phyloP scores from a whole-genome alignment of 371 early-diverging fungal species.

The Mucor racemosus region DNA sequence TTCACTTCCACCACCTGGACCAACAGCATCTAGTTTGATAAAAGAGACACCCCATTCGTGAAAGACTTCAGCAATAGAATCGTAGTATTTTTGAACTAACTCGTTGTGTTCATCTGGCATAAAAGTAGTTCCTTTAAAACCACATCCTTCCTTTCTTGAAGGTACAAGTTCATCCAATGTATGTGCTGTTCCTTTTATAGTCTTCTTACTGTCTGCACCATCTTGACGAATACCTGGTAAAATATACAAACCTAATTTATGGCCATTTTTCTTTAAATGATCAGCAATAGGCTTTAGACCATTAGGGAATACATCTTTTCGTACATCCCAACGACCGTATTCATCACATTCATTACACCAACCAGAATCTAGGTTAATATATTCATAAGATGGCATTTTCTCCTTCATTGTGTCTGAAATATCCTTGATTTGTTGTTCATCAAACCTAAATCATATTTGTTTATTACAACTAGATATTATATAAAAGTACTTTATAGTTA shows the following conservation, averaged over 20 bases:
- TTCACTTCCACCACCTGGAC: slow-evolving; percentile 44
- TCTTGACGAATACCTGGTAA: slow-evolving; percentile 51
- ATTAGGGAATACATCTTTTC: slow-evolving; percentile 44
- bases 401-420: slow-evolving; percentile 45
- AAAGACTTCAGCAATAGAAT: slow-evolving; percentile 43
- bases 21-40: slow-evolving; percentile 52
- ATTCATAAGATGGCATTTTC: slow-evolving; percentile 48
- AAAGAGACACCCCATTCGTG: slow-evolving; percentile 43
- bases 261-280: slow-evolving; percentile 39
- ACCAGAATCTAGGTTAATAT: slow-evolving; percentile 54
- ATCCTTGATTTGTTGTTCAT: slow-evolving; percentile 30
- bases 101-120: slow-evolving; percentile 46
- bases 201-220: slow-evolving; percentile 27
- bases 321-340: slow-evolving; percentile 46
- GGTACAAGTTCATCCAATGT: slow-evolving; percentile 31
- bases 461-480: no score
- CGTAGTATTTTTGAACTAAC: slow-evolving; percentile 37
- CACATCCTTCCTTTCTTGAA: slow-evolving; percentile 42
- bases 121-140: slow-evolving; percentile 44
- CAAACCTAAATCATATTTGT: slow-evolving; percentile 30
- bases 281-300: slow-evolving; percentile 37
- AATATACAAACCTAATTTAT: slow-evolving; percentile 49
- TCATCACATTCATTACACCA: slow-evolving; percentile 48
- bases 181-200: slow-evolving; percentile 28
- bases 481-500: background rate